Percentiles rank a stretch among this genome's conserved stretches.
phyloP scores from a whole-genome alignment of 495 filamentous ascomycete genomes.

The Hypoxylon rickii region DNA sequence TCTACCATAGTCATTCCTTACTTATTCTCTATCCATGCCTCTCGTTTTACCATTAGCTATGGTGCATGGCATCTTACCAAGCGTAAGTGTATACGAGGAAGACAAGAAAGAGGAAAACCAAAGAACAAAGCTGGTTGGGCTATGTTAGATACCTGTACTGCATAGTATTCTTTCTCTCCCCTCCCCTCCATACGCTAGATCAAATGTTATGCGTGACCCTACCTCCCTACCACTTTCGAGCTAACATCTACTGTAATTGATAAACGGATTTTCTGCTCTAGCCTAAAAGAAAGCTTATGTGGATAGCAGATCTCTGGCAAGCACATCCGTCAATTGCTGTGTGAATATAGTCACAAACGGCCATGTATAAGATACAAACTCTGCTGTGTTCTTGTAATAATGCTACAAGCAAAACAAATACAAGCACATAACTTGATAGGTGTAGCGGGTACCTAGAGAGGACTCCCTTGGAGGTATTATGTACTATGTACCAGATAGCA shows the following conservation, averaged over 20 bases:
- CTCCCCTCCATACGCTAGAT: too few species aligned
- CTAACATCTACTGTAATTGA: not conserved
- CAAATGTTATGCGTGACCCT: too few species aligned
- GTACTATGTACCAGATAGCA: not conserved
- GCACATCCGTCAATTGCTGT: not conserved
- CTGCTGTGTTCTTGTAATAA: too few species aligned
- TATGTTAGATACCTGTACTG: too few species aligned
- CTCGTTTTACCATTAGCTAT: too few species aligned
- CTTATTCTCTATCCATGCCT: too few species aligned
- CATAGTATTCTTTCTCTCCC: too few species aligned
- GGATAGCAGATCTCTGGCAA: not conserved
- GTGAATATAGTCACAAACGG: not conserved
- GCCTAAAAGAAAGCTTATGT: not conserved
- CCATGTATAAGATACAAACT: slow-evolving; percentile 5
- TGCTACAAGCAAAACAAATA: too few species aligned
- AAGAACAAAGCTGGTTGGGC: not conserved
- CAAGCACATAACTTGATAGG: not conserved
- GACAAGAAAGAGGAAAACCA: not conserved
- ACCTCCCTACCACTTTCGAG: not conserved
- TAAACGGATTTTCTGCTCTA: not conserved
- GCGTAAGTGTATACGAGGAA: not conserved
- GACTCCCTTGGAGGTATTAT: slow-evolving; percentile 3
- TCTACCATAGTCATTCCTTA: too few species aligned
- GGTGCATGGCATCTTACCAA: too few species aligned
- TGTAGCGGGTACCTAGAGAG: slow-evolving; percentile 20